phyloP scores from a whole-genome alignment of 1,139 yeast genomes.

The Suhomyces wounanorum region DNA sequence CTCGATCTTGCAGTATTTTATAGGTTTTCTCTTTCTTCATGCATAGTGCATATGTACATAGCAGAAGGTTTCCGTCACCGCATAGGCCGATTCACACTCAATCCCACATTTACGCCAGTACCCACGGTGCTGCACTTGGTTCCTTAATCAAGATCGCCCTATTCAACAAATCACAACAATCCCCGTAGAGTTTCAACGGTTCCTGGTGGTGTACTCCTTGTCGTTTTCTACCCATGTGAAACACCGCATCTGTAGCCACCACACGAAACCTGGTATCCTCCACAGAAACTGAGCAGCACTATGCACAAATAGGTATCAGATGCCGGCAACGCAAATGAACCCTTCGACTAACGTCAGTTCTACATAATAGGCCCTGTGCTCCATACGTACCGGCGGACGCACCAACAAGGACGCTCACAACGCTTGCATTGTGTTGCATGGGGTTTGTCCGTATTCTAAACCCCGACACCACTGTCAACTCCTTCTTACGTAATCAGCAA shows the following conservation, averaged over 20 bases:
- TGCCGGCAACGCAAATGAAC: neutral
- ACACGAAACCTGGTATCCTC: neutral
- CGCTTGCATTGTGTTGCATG: neutral
- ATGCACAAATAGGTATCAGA: neutral
- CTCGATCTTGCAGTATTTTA: neutral
- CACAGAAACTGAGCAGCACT: neutral
- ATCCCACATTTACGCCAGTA: neutral
- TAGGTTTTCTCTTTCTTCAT: neutral
- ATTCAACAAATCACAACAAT: neutral
- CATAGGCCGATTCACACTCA: neutral
- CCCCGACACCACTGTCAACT: conserved; percentile 1
- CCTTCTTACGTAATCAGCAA: conserved; percentile 1
- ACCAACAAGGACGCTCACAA: neutral
- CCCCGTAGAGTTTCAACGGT: neutral
- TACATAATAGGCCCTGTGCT: neutral
- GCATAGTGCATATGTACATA: neutral
- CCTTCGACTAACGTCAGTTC: neutral
- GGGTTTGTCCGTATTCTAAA: neutral
- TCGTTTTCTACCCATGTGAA: neutral
- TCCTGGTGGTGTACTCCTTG: neutral
- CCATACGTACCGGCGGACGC: neutral
- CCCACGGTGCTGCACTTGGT: neutral
- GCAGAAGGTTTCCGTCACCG: neutral
- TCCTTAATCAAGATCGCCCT: neutral
- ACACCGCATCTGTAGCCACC: neutral